phyloP scores from a whole-genome alignment of 2,329 filamentous ascomycete species.

The Alternaria brassicae region DNA sequence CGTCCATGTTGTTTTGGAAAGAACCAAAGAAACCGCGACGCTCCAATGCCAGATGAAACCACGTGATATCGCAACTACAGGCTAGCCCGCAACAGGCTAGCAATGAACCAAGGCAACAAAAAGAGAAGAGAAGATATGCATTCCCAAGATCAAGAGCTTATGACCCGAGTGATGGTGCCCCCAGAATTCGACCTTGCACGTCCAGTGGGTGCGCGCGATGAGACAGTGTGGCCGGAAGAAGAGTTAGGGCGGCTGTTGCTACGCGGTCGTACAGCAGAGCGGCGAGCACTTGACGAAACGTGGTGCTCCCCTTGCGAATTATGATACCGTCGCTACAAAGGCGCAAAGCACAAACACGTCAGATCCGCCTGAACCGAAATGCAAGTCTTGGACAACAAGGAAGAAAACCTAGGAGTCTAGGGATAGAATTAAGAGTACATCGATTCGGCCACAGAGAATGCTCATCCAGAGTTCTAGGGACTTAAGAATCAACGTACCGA shows the following conservation, averaged over 20 bases:
- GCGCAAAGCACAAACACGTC: slow-evolving; percentile 50
- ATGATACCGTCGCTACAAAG: slow-evolving; percentile 49
- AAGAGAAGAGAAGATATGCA: slow-evolving; percentile 4
- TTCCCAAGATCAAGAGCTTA: slow-evolving; percentile 6
- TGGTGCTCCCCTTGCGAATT: slow-evolving; percentile 48
- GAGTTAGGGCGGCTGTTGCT: slow-evolving; percentile 52
- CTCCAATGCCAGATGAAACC: slow-evolving; percentile 26
- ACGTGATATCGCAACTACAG: slow-evolving; percentile 22
- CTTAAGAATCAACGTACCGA: slow-evolving; percentile 55
- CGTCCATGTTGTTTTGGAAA: slow-evolving; percentile 33
- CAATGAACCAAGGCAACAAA: slow-evolving; percentile 10
- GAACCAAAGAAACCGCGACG: slow-evolving; percentile 20
- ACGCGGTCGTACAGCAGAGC: slow-evolving; percentile 46
- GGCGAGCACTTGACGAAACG: slow-evolving; percentile 39
- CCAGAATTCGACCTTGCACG: slow-evolving; percentile 44
- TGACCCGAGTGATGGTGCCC: slow-evolving; percentile 38
- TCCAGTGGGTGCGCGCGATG: slow-evolving; percentile 36
- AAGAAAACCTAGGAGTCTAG: slow-evolving; percentile 46
- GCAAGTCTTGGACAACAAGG: slow-evolving; percentile 44
- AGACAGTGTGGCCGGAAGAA: slow-evolving; percentile 38
- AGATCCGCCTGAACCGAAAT: slow-evolving; percentile 49
- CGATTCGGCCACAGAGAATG: slow-evolving; percentile 50
- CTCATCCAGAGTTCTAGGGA: slow-evolving; percentile 50
- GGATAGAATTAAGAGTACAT: slow-evolving; percentile 53
- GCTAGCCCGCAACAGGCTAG: slow-evolving; percentile 18